phyloP scores from a whole-genome alignment of 345 rosid genomes.

The Linum trigynum region DNA sequence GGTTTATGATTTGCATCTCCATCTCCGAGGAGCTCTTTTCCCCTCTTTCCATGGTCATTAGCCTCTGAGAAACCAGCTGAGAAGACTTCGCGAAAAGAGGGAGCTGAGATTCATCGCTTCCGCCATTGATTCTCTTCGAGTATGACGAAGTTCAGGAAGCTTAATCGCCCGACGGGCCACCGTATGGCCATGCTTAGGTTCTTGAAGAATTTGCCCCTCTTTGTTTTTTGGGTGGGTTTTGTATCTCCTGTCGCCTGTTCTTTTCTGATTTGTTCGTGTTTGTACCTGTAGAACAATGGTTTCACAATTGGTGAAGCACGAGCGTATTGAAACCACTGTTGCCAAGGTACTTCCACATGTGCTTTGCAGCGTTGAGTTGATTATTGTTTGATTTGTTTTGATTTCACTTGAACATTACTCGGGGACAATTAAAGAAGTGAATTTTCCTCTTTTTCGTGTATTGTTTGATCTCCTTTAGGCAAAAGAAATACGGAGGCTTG shows the following conservation, averaged over 20 bases:
- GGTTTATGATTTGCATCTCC: no score
- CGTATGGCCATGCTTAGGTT: slow-evolving; percentile 94
- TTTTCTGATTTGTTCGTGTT: not conserved
- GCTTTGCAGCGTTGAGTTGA: slow-evolving; percentile 4
- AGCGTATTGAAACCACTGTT: slow-evolving; percentile 84
- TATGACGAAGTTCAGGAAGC: slow-evolving; percentile 86
- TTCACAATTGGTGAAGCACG: slow-evolving; percentile 92
- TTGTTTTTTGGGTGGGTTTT: not conserved
- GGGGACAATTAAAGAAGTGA: not conserved
- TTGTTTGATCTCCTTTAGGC: slow-evolving; percentile 42
- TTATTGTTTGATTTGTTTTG: not conserved
- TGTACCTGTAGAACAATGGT: slow-evolving; percentile 61
- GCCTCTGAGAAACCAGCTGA: not conserved
- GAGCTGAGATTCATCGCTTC: not conserved
- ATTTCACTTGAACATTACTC: not conserved
- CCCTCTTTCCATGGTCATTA: no score
- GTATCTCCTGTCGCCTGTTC: not conserved
- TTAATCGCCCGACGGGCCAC: slow-evolving; percentile 61
- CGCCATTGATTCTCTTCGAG: slow-evolving; percentile 1
- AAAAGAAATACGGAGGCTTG: slow-evolving; percentile 75
- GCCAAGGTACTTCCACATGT: slow-evolving; percentile 42
- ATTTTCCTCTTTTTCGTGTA: not conserved
- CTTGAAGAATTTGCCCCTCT: not conserved
- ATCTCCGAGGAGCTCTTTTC: no score
- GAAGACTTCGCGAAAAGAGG: not conserved